Base-by-base conservation (phyloP, 306 rosid species). In the Amphicarpaea edgeworthii region DNA sequence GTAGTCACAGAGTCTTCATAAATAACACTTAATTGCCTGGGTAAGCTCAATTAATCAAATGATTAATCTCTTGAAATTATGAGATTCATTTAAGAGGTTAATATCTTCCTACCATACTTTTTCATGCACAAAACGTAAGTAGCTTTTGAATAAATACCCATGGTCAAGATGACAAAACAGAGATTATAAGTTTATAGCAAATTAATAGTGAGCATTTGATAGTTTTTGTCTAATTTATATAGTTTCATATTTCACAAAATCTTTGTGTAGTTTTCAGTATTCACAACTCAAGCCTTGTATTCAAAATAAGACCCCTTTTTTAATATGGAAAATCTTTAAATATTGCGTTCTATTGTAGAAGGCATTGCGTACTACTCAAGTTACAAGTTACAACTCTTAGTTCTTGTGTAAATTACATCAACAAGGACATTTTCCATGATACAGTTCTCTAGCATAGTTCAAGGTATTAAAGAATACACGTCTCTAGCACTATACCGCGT, bases 41-140 rank as follows among this genome's bases (percentile, higher is more conserved):
- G 71, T 26, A 15, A 70, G 78, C 45, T 57, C 19, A 30, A 38
- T 28, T 65, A 62, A 83, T n/a, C n/a, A n/a, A n/a, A n/a, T 30
- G 6, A 30, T 30, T 30, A 30, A 4, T 30, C 37, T 30, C 37
- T 30, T 30, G 0, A 30, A 30, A 30, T 30, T 3, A 3, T 30
- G 37, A 28, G 32, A 28, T 28, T 28, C 4, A 0, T 28, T 3
- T 41, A 41, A 41, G 12, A 4, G 15, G 3, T 0, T 12, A 12
- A 2, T 1, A 42, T 12, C 1, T 42, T 42, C 10, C 15, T 0
- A 42, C 3, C 4, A 10, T 1, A 42, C n/a, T 42, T 42, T 42
- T 9, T 47, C 8, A n/a, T 47, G 9, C 20, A 15, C 20, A 47
- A 47, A 47, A 0, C 5, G 5, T 47, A n/a, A 47, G 20, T 47